Conservation (phyloP, 140 eudicot genomes). For the Oenanthe javanica region DNA sequence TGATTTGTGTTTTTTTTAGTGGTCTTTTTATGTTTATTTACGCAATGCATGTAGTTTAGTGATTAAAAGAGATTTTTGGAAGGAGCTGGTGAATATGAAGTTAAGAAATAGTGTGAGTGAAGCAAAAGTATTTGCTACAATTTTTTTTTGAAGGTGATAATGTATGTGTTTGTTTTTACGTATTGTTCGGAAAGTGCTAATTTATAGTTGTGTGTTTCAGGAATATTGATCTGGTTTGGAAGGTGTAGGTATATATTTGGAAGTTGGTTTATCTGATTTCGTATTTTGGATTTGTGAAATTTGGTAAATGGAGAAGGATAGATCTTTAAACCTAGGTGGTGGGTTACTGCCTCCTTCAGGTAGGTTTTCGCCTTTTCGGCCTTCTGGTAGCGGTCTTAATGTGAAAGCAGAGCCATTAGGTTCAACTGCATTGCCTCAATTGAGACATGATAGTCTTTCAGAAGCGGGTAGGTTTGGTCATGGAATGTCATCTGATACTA, state of each 20-base stretch:
- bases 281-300: constrained; percentile 4
- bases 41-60: background rate
- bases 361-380: constrained; percentile 34
- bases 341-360: constrained; percentile 58
- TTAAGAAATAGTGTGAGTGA: background rate
- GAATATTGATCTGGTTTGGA: background rate
- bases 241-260: background rate
- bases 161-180: background rate
- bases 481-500: constrained; percentile 29
- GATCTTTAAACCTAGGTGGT: constrained; percentile 37
- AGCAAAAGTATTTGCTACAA: background rate
- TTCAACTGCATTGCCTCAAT: constrained; percentile 40
- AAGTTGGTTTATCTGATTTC: background rate
- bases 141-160: background rate
- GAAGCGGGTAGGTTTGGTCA: constrained; percentile 40
- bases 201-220: background rate
- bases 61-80: background rate
- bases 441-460: constrained; percentile 31
- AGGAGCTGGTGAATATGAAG: background rate
- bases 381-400: constrained; percentile 31
- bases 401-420: constrained; percentile 54
- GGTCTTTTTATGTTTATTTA: too few relatives aligned
- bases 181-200: background rate
- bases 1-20: too few relatives aligned
- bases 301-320: constrained; percentile 57